Evolutionary conservation across 495 filamentous ascomycete species (phyloP).

Genomic region (Aspergillus bridgeri): DNA sequence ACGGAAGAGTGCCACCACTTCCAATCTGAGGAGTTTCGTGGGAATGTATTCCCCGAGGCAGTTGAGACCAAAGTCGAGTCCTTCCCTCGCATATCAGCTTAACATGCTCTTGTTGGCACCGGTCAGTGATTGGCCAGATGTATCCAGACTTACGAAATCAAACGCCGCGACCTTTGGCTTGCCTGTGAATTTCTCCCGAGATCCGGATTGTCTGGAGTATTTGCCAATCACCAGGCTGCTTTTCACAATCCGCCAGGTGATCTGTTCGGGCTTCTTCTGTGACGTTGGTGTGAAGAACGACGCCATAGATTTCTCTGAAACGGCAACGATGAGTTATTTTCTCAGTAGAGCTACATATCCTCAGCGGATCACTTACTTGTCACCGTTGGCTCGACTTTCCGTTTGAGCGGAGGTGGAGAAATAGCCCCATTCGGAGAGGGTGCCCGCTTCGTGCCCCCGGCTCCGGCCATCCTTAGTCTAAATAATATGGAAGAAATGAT

Average conservation of each 20-base stretch:
- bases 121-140: background rate
- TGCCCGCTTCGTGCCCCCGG: slow-evolving; percentile 31
- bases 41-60: slow-evolving; percentile 75
- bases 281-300: slow-evolving; percentile 89
- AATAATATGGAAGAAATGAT: slow-evolving; percentile 8
- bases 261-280: slow-evolving; percentile 75
- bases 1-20: slow-evolving; percentile 87
- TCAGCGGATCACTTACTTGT: slow-evolving; percentile 56
- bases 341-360: background rate
- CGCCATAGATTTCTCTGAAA: slow-evolving; percentile 61
- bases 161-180: slow-evolving; percentile 77
- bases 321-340: background rate
- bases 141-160: slow-evolving; percentile 64
- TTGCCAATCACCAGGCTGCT: slow-evolving; percentile 74
- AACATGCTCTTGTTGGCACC: background rate
- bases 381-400: slow-evolving; percentile 67
- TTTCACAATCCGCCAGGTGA: slow-evolving; percentile 67
- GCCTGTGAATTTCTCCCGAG: slow-evolving; percentile 13
- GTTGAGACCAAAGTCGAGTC: slow-evolving; percentile 85
- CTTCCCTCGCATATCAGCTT: slow-evolving; percentile 35
- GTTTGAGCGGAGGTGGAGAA: slow-evolving; percentile 46
- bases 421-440: slow-evolving; percentile 34
- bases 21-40: slow-evolving; percentile 74
- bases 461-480: slow-evolving; percentile 32
- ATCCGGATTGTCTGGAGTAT: slow-evolving; percentile 48